A percentile compares a stretch with the other conserved stretches of the same genome.
These are phyloP conservation scores for Coemansia sp. DNA, from an alignment of 192 early-diverging fungal species.

Conservation along the genomic window DNA sequence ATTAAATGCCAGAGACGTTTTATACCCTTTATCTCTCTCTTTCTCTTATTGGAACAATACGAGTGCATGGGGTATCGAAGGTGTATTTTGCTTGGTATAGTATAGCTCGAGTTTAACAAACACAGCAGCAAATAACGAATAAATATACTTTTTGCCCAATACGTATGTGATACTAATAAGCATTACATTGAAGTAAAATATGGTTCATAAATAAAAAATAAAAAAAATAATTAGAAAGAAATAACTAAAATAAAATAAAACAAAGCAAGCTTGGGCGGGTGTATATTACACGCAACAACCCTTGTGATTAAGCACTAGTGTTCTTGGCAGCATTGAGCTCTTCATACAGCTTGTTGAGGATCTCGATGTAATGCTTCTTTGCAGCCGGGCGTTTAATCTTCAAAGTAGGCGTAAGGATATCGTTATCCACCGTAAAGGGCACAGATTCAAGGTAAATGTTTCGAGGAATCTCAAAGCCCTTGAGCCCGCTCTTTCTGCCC, in stretches of 20 bases:
- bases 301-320: neutral
- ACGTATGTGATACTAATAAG: no score
- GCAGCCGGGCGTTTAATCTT: slow-evolving; percentile 59
- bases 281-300: no score
- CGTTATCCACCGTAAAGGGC: slow-evolving; percentile 76
- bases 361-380: slow-evolving; percentile 39
- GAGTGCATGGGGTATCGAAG: no score
- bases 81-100: neutral
- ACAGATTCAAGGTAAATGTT: slow-evolving; percentile 62
- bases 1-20: neutral
- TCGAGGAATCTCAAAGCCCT: slow-evolving; percentile 73
- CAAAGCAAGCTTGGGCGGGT: slow-evolving; percentile 1
- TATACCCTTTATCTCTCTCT: no score
- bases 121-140: no score
- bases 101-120: no score
- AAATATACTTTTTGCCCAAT: no score
- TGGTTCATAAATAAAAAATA: neutral
- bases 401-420: slow-evolving; percentile 75
- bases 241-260: slow-evolving; percentile 4
- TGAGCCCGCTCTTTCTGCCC: slow-evolving; percentile 59
- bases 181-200: neutral
- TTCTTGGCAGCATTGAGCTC: slow-evolving; percentile 16
- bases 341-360: slow-evolving; percentile 54
- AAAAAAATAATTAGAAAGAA: neutral
- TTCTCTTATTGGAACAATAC: no score